Percentiles rank a stretch among this genome's conserved stretches.
Conservation (phyloP, 2,329 filamentous ascomycete species). For the Ceratocystis cubensis region DNA sequence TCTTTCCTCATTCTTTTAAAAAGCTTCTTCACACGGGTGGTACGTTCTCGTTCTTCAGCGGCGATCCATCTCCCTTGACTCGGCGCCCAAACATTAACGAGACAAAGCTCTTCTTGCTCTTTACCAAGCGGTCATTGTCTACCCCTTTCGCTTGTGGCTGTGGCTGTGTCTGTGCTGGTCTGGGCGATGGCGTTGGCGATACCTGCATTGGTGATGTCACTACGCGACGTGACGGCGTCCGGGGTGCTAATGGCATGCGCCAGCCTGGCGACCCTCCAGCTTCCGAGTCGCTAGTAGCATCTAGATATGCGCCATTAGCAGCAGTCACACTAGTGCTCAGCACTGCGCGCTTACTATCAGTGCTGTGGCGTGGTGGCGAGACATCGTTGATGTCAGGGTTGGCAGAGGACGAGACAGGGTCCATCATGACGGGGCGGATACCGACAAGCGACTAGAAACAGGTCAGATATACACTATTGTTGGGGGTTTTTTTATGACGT, state of each 20-base stretch:
- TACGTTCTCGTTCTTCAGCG: constrained; percentile 5
- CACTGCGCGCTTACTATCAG: constrained; percentile 1
- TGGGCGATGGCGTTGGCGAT: not conserved
- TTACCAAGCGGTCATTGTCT: constrained; percentile 23
- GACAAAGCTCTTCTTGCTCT: constrained; percentile 37
- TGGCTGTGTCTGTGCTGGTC: not conserved
- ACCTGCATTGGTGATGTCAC: not conserved
- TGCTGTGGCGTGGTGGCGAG: constrained; percentile 4
- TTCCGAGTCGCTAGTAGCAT: not conserved
- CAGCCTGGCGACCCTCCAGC: not conserved
- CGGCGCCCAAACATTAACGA: constrained; percentile 30
- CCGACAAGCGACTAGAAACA: not conserved
- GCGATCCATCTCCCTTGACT: constrained; percentile 6
- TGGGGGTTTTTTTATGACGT: not conserved
- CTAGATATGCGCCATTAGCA: not conserved
- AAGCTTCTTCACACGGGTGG: not conserved
- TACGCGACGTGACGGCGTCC: not conserved
- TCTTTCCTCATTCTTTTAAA: too few relatives aligned
- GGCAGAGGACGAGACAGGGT: not conserved
- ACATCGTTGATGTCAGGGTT: not conserved
- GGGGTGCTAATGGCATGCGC: not conserved
- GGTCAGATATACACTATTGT: too few relatives aligned
- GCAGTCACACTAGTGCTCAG: not conserved
- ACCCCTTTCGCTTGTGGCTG: not conserved
- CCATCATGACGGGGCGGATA: not conserved